Base-by-base conservation (phyloP, 371 early-diverging fungal species). In the Vittaforma corneae region DNA sequence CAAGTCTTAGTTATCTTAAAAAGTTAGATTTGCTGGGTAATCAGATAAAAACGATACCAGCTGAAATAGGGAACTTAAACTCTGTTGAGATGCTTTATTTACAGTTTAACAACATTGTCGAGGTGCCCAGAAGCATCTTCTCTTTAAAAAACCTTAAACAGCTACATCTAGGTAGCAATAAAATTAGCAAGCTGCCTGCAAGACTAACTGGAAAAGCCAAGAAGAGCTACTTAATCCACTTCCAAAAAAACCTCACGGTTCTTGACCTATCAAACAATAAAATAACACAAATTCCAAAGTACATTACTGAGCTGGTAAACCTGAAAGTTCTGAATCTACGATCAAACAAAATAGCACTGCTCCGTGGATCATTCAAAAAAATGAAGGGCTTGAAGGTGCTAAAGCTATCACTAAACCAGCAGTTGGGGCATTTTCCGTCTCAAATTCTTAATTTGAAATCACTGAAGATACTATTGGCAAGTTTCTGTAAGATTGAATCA, bases 201-300 rank as follows among this genome's bases (percentile, higher is more conserved):
- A 77, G 81, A 22, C 78, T 85, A 22, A 82, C 84, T 1, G 68
- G 70, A 3, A 63, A 84, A 2, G 72, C 55, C n/a, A n/a, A n/a
- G n/a, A n/a, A n/a, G n/a, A n/a, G n/a, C n/a, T n/a, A n/a, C n/a
- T n/a, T n/a, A n/a, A n/a, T n/a, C n/a, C n/a, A n/a, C n/a, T n/a
- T n/a, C n/a, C n/a, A n/a, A n/a, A n/a, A n/a, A 6, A 70, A 75
- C 11, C 53, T 86, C 4, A 82, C 81, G 45, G 85, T 85, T 85
- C 81, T 86, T 20, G 85, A 85, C 55, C 65, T 85, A 3, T 83
- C 83, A 40, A 85, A 84, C 67, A 86, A 86, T 72, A 74, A 72
- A 18, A 64, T 86, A n/a, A 68, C 56, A 5, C 52, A 72, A 1
- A 47, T 86, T 1, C 85, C 86, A 0, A 65, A 68, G 4, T 68